Percentiles rank a stretch among this genome's conserved stretches.
These are phyloP conservation scores for Aspergillus quadrilineatus DNA, from an alignment of 2,329 filamentous ascomycete species.

Conservation along the genomic window DNA sequence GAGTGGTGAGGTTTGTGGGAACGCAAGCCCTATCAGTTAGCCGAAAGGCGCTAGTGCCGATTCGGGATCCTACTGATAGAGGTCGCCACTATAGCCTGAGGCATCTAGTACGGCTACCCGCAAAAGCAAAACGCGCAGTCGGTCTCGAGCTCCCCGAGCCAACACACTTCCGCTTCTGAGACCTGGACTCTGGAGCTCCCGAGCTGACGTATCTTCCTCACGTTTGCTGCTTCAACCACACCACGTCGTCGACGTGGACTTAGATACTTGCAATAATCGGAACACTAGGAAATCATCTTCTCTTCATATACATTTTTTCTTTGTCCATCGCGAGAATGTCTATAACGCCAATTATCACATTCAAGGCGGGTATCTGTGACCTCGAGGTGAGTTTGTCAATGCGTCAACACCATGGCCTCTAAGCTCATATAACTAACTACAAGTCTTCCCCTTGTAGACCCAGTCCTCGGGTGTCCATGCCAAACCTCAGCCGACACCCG, in stretches of 20 bases:
- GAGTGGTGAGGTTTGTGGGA: constrained; percentile 46
- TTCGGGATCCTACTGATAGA: constrained; percentile 25
- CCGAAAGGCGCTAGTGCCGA: constrained; percentile 41
- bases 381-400: constrained; percentile 64
- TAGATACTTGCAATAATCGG: background rate
- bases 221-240: constrained; percentile 18
- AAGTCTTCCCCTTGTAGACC: constrained; percentile 34
- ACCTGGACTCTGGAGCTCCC: constrained; percentile 1
- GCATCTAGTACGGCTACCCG: background rate
- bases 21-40: constrained; percentile 40
- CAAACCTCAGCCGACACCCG: constrained; percentile 68
- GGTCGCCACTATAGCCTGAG: constrained; percentile 19
- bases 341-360: constrained; percentile 81
- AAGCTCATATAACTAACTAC: constrained; percentile 1
- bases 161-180: constrained; percentile 5
- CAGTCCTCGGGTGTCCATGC: constrained; percentile 67
- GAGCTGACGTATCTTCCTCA: constrained; percentile 30
- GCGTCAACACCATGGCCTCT: background rate
- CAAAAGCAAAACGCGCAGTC: constrained; percentile 12
- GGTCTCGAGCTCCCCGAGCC: constrained; percentile 10
- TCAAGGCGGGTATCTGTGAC: constrained; percentile 91
- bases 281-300: background rate
- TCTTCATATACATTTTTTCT: background rate
- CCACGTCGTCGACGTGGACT: background rate
- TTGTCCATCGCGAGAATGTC: constrained; percentile 62